phyloP scores from a whole-genome alignment of 2,329 filamentous ascomycete genomes.

The Pseudocercospora macadamiae region DNA sequence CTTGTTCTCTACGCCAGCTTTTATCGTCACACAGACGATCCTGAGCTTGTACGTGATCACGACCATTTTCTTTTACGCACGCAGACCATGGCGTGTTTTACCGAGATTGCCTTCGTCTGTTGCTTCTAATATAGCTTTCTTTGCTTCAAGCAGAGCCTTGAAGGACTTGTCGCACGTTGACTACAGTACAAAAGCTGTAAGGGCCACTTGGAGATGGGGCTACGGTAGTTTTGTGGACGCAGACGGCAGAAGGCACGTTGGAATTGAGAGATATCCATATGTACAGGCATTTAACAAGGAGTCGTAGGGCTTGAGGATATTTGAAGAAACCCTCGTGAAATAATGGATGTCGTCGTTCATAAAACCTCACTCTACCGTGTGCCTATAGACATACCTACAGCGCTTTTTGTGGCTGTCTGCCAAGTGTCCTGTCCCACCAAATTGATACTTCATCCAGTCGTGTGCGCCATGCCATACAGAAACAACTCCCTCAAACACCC shows the following conservation, averaged over 20 bases:
- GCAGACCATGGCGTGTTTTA: conserved; percentile 48
- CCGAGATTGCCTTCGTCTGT: conserved; percentile 57
- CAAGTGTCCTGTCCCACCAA: neutral
- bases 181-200: neutral
- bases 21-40: conserved; percentile 50
- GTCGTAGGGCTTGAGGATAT: too few species aligned
- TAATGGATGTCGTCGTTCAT: too few species aligned
- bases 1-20: conserved; percentile 53
- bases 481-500: too few species aligned
- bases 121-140: conserved; percentile 51
- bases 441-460: conserved; percentile 1
- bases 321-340: too few species aligned
- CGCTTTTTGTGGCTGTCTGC: too few species aligned
- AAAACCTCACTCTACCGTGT: too few species aligned
- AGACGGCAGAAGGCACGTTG: conserved; percentile 54
- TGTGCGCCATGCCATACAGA: neutral
- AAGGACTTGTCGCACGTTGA: conserved; percentile 37
- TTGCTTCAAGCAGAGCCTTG: conserved; percentile 52
- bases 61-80: conserved; percentile 48
- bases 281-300: conserved; percentile 13
- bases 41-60: conserved; percentile 50
- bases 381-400: too few species aligned
- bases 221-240: conserved; percentile 56
- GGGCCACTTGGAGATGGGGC: conserved; percentile 40
- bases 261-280: conserved; percentile 55